These are phyloP conservation scores for Kwoniella europaea DNA, from an alignment of 768 basidiomycete genomes.

Conservation along the genomic window DNA sequence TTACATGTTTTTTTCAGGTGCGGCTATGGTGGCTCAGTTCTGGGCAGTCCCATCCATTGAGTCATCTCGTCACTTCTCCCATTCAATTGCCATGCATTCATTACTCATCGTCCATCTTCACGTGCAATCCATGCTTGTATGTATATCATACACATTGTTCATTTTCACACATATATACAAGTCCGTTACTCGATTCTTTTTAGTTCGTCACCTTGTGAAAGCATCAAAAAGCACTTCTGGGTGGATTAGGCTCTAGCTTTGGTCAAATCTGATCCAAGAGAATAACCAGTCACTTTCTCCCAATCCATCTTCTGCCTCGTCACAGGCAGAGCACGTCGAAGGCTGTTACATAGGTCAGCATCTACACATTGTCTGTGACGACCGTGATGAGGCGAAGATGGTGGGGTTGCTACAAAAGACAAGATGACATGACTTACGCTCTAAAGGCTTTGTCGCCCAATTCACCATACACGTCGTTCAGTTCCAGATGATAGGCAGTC, in stretches of 20 bases:
- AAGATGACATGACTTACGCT: slow-evolving; percentile 57
- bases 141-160: too few relatives aligned
- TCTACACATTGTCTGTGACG: neutral
- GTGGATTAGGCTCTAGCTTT: slow-evolving; percentile 39
- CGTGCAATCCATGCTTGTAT: neutral
- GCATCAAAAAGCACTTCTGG: neutral
- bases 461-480: slow-evolving; percentile 82
- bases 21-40: neutral
- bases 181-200: neutral
- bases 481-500: slow-evolving; percentile 76
- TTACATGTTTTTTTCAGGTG: neutral
- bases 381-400: too few relatives aligned
- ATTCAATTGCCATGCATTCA: neutral
- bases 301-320: slow-evolving; percentile 94
- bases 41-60: neutral
- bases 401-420: neutral
- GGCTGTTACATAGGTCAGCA: slow-evolving; percentile 53
- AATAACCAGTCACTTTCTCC: slow-evolving; percentile 73
- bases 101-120: neutral
- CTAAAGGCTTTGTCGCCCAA: slow-evolving; percentile 95
- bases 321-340: slow-evolving; percentile 86
- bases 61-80: neutral
- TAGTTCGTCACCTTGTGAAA: neutral
- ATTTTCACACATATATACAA: too few relatives aligned
- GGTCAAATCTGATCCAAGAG: slow-evolving; percentile 46